Evolutionary conservation across 192 early-diverging fungal species (phyloP).

Genomic region (Gryganskiella cystojenkinii): DNA sequence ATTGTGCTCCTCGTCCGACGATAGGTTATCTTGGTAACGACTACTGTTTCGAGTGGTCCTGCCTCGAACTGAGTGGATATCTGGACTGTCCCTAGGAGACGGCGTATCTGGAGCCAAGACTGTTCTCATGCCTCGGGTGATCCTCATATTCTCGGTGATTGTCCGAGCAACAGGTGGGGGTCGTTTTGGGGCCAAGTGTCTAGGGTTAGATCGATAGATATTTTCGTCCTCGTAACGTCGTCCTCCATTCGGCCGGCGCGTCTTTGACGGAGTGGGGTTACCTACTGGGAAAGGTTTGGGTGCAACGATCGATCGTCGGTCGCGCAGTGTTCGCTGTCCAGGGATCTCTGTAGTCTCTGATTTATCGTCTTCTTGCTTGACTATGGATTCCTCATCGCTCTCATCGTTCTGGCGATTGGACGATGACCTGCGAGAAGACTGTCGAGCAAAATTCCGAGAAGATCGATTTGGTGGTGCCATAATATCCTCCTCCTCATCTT

Average conservation of each 20-base stretch:
- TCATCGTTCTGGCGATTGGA: neutral
- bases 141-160: constrained; percentile 48
- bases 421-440: neutral
- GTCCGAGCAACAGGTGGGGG: constrained; percentile 10
- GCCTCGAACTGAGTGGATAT: constrained; percentile 23
- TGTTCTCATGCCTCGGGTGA: constrained; percentile 47
- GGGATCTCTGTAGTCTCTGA: constrained; percentile 1
- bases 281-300: constrained; percentile 31
- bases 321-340: constrained; percentile 31
- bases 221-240: constrained; percentile 16
- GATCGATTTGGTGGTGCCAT: neutral
- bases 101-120: constrained; percentile 34
- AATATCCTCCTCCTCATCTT: neutral
- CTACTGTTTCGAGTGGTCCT: neutral
- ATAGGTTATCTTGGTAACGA: constrained; percentile 10
- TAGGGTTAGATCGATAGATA: constrained; percentile 8
- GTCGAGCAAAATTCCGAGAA: neutral
- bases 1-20: constrained; percentile 23
- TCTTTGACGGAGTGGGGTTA: constrained; percentile 5
- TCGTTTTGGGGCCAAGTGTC: constrained; percentile 24
- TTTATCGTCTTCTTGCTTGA: constrained; percentile 8
- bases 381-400: constrained; percentile 13
- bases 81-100: constrained; percentile 19
- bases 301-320: constrained; percentile 35
- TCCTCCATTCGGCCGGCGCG: constrained; percentile 11